Evolutionary conservation across 352 stramenopile species (phyloP).

Genomic region (Pythium vanterpoolii): DNA sequence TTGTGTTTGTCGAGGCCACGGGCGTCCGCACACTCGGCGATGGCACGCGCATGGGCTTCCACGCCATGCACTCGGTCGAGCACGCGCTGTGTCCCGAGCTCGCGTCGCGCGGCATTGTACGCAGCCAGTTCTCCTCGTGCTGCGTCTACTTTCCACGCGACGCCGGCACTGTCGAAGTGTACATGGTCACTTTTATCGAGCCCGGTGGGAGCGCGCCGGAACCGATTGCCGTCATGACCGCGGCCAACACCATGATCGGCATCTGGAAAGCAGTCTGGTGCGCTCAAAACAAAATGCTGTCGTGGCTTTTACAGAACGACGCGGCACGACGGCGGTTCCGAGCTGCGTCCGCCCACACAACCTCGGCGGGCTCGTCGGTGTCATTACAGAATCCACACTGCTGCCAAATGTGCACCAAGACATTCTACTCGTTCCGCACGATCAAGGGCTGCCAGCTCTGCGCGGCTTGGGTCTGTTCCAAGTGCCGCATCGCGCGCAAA

Average conservation of each 20-base stretch:
- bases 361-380: too few species aligned
- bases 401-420: conserved; percentile 7
- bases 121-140: conserved; percentile 31
- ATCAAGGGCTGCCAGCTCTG: conserved; percentile 12
- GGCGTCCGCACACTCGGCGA: conserved; percentile 11
- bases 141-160: conserved; percentile 33
- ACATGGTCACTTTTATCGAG: conserved; percentile 30
- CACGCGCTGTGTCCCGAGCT: conserved; percentile 23
- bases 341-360: too few species aligned
- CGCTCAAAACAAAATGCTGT: conserved; percentile 34
- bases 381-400: background rate
- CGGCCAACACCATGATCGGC: conserved; percentile 25
- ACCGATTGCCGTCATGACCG: conserved; percentile 21
- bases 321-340: background rate
- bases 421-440: conserved; percentile 10
- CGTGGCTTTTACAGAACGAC: conserved; percentile 17
- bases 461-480: conserved; percentile 8
- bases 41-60: conserved; percentile 42
- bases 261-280: conserved; percentile 31
- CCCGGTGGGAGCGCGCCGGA: conserved; percentile 21
- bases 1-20: conserved; percentile 18
- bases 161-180: conserved; percentile 31
- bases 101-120: conserved; percentile 18
- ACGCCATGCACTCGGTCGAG: conserved; percentile 41
- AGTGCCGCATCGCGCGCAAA: conserved; percentile 8